Base-by-base conservation (phyloP, 768 basidiomycete genomes). In the Rhizopogon vesiculosus region DNA sequence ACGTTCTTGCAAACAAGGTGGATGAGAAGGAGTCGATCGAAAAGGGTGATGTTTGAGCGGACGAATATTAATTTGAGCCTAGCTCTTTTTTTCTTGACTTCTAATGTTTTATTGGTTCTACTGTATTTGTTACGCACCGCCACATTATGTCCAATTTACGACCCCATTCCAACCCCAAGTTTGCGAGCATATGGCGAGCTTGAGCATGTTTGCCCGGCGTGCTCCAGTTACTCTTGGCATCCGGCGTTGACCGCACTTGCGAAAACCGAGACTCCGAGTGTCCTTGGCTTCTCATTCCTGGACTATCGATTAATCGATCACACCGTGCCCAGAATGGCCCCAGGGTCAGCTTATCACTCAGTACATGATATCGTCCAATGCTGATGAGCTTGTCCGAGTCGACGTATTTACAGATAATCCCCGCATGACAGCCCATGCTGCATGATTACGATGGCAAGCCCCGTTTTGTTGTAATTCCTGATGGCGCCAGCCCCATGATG, bases 1-100 rank as follows among this genome's bases (percentile, higher is more conserved):
- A 87, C 19, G 75, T 86, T 42, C 64, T 76, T 7, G 45, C 12
- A 8, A 45, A 60, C 29, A 62, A 64, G 56, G 42, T 1, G 1
- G 56, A 58, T 2, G 64, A 61, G 40, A 61, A 61, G 16, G 40
- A 31, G 4, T 56, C 55, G 12, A n/a, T 52, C 19, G 55, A 33
- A 7, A 56, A 56, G 42, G 25, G 5, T 12, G 25, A 55, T 8
- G 52, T 39, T 22, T 55, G 39, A 42, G 35, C 13, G 33, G 13
- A 8, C 7, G 13, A 19, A 15, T 18, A 19, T 15, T 22, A 7
- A 33, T 45, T 19, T 19, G 19, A 46, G 12, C 31, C 19, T 19
- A 6, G 31, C 12, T 33, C 19, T 25, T 50, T 52, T 45, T 15
- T 2, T 50, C 18, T 29, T n/a, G 16, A 22, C 22, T 22, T 22